Conservation (phyloP, 2,329 filamentous ascomycete genomes). For the Thelonectria discophora region DNA sequence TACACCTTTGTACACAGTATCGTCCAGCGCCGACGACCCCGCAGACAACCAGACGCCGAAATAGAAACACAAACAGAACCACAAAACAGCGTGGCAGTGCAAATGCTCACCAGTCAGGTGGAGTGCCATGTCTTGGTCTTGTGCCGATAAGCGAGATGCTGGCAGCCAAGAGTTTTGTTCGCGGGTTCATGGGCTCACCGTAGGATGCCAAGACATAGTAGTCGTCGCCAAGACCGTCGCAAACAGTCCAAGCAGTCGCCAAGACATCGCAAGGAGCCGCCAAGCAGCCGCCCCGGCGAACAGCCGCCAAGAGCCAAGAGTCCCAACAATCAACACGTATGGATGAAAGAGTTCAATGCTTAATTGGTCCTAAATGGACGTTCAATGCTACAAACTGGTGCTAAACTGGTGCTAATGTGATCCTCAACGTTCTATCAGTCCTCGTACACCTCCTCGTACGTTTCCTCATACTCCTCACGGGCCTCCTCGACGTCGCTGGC, state of each 20-base stretch:
- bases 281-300: too few species aligned
- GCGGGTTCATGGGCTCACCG: too few species aligned
- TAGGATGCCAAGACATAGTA: conserved; percentile 2
- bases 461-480: conserved; percentile 57
- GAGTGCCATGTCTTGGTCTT: conserved; percentile 32
- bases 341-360: conserved; percentile 2
- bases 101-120: not conserved
- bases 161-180: conserved; percentile 11
- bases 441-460: conserved; percentile 41
- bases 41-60: too few species aligned
- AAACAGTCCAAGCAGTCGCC: not conserved
- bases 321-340: too few species aligned
- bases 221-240: too few species aligned
- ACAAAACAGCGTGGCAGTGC: not conserved
- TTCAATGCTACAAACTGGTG: too few species aligned
- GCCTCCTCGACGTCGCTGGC: conserved; percentile 65
- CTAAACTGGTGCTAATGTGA: too few species aligned
- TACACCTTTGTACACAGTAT: too few species aligned
- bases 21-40: too few species aligned
- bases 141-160: conserved; percentile 41
- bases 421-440: too few species aligned
- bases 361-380: conserved; percentile 16
- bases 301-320: too few species aligned
- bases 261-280: conserved; percentile 9
- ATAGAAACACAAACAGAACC: not conserved